These are phyloP conservation scores for Capsella bursapastoris DNA, from an alignment of 345 rosid genomes.

Conservation along the genomic window DNA sequence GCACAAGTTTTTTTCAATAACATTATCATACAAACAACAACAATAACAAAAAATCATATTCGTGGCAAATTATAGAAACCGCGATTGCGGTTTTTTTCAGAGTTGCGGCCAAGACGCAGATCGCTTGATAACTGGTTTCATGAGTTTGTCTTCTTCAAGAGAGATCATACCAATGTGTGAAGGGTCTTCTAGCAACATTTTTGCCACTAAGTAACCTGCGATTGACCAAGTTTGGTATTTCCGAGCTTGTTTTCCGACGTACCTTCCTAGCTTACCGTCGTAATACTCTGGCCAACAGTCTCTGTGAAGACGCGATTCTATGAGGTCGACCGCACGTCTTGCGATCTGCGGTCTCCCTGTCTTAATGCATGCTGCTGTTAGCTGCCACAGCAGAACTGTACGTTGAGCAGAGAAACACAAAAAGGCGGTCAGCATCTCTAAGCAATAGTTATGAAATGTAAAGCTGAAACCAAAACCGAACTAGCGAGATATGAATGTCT, in stretches of 20 bases:
- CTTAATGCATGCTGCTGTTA: constrained; percentile 81
- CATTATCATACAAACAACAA: constrained; percentile 39
- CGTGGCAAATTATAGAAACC: constrained; percentile 21
- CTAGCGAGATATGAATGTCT: not conserved
- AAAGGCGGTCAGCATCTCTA: constrained; percentile 22
- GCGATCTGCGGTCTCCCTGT: constrained; percentile 85
- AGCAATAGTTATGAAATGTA: not conserved
- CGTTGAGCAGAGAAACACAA: constrained; percentile 5
- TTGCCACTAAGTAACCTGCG: constrained; percentile 76
- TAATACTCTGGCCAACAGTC: constrained; percentile 85
- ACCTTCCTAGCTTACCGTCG: constrained; percentile 74
- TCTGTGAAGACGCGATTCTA: constrained; percentile 65
- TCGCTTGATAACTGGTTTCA: constrained; percentile 71
- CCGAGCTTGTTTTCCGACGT: constrained; percentile 77
- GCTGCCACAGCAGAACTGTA: constrained; percentile 72
- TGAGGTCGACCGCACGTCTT: constrained; percentile 66
- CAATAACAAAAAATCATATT: constrained; percentile 16
- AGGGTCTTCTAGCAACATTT: constrained; percentile 81
- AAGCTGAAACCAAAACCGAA: not conserved
- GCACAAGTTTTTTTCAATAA: constrained; percentile 19
- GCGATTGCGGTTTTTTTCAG: constrained; percentile 11
- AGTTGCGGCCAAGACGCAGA: constrained; percentile 64
- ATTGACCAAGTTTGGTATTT: constrained; percentile 79
- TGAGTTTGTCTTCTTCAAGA: constrained; percentile 71
- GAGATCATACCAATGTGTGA: constrained; percentile 78